These are phyloP conservation scores for Baorangia bicolor DNA, from an alignment of 768 basidiomycete species.

Conservation along the genomic window DNA sequence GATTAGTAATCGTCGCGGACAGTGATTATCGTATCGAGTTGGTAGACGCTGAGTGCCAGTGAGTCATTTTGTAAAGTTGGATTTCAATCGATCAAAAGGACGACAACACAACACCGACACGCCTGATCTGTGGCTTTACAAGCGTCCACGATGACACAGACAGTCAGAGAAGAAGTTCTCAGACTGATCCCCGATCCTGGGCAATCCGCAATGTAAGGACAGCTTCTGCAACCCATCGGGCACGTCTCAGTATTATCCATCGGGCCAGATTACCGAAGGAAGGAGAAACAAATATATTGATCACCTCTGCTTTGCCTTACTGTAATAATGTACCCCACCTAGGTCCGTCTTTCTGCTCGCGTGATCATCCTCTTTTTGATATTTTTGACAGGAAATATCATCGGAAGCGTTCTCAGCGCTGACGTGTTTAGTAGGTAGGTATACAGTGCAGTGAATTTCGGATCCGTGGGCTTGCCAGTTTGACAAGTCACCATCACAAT, in stretches of 20 bases:
- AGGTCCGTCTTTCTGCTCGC: conserved; percentile 46
- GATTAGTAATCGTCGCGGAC: conserved; percentile 17
- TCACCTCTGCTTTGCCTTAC: conserved; percentile 95
- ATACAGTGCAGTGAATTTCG: not conserved
- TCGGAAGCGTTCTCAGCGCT: conserved; percentile 94
- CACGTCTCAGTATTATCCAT: not conserved
- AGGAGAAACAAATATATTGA: conserved; percentile 84
- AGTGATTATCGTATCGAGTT: not conserved
- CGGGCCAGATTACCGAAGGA: conserved; percentile 65
- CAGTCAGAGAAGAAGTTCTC: conserved; percentile 52
- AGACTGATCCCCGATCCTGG: conserved; percentile 55
- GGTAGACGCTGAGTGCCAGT: not conserved
- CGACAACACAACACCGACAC: not conserved
- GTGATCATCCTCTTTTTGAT: conserved; percentile 6
- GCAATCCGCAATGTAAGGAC: conserved; percentile 44
- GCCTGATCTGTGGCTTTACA: not conserved
- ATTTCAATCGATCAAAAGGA: conserved; percentile 3
- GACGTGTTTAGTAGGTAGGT: conserved; percentile 93
- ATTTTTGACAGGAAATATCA: conserved; percentile 66
- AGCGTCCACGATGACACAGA: conserved; percentile 45
- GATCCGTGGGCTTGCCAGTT: not conserved
- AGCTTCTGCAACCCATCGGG: not conserved
- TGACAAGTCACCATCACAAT: conserved; percentile 1
- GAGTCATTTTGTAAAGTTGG: conserved; percentile 12
- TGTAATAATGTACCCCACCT: conserved; percentile 98